Evolutionary conservation across 371 early-diverging fungal species (phyloP).

Genomic region (Entomophthora muscae): DNA sequence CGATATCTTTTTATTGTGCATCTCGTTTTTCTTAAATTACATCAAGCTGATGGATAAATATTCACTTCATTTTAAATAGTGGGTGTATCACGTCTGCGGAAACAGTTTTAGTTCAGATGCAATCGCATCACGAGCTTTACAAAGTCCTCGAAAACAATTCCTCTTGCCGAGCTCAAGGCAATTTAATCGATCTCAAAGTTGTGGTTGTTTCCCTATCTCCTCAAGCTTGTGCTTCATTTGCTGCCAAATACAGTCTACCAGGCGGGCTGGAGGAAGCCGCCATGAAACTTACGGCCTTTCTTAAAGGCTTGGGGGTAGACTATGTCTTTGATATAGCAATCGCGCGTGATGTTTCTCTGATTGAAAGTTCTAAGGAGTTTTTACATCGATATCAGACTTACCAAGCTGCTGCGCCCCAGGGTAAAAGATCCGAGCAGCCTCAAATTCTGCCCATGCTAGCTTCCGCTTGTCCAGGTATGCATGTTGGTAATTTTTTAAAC

Average conservation of each 20-base stretch:
- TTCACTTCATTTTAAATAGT: too few relatives aligned
- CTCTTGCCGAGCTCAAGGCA: conserved; percentile 18
- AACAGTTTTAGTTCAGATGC: conserved; percentile 74
- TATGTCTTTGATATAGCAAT: conserved; percentile 77
- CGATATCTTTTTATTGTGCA: too few relatives aligned
- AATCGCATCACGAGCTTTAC: conserved; percentile 75
- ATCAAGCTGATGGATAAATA: too few relatives aligned
- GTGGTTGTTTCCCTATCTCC: conserved; percentile 73
- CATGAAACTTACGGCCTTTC: conserved; percentile 35
- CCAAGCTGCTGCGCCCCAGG: conserved; percentile 8
- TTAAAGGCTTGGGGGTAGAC: conserved; percentile 59
- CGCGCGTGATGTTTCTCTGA: conserved; percentile 62
- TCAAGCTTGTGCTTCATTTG: conserved; percentile 82
- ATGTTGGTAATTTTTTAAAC: neutral
- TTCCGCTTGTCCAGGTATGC: conserved; percentile 24
- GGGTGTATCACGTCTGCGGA: conserved; percentile 97
- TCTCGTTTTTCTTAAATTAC: too few relatives aligned
- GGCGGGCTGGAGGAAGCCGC: conserved; percentile 33
- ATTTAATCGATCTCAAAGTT: conserved; percentile 13
- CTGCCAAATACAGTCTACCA: conserved; percentile 57
- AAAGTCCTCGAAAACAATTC: conserved; percentile 47
- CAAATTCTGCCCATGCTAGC: conserved; percentile 21
- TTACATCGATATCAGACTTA: conserved; percentile 33
- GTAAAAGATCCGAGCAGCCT: conserved; percentile 13
- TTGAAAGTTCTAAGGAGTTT: conserved; percentile 81